Evolutionary conservation across 1,139 yeast species (phyloP).

Genomic region (Meyerozyma elateridarum): DNA sequence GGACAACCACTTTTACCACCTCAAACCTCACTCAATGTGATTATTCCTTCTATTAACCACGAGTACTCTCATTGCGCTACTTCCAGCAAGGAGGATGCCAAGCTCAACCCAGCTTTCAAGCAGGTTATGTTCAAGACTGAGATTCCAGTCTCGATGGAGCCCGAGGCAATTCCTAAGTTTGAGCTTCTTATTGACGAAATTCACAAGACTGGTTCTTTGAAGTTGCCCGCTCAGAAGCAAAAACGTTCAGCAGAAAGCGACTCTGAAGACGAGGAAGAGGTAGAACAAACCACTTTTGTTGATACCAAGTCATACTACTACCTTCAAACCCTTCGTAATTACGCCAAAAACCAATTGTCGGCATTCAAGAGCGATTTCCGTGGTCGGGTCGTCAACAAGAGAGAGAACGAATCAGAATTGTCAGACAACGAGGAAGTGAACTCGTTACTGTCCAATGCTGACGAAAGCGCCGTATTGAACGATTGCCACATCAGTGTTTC

Average conservation of each 20-base stretch:
- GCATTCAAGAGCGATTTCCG: constrained; percentile 6
- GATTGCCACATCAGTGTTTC: constrained; percentile 22
- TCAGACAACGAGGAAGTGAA: constrained; percentile 13
- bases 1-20: constrained; percentile 5
- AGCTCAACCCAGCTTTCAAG: constrained; percentile 10
- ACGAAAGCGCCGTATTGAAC: constrained; percentile 14
- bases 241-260: constrained; percentile 5
- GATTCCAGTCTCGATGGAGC: background rate
- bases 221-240: constrained; percentile 6
- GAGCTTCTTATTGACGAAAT: constrained; percentile 8
- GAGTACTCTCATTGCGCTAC: constrained; percentile 23
- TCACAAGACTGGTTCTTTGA: constrained; percentile 10
- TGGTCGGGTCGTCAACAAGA: background rate
- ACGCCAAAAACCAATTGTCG: constrained; percentile 5
- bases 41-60: constrained; percentile 31
- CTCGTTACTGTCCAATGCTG: constrained; percentile 8
- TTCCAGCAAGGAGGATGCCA: constrained; percentile 9
- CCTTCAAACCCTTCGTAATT: constrained; percentile 10
- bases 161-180: constrained; percentile 10
- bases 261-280: constrained; percentile 8
- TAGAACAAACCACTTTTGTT: constrained; percentile 13
- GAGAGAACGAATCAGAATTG: constrained; percentile 8
- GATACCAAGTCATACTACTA: constrained; percentile 19
- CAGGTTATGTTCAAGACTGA: constrained; percentile 7
- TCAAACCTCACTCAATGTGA: constrained; percentile 19